Evolutionary conservation across 176 grass and related monocot genomes (phyloP), one percentile per base, ranked within the genome.

Genomic region (Carex myosuroides): DNA sequence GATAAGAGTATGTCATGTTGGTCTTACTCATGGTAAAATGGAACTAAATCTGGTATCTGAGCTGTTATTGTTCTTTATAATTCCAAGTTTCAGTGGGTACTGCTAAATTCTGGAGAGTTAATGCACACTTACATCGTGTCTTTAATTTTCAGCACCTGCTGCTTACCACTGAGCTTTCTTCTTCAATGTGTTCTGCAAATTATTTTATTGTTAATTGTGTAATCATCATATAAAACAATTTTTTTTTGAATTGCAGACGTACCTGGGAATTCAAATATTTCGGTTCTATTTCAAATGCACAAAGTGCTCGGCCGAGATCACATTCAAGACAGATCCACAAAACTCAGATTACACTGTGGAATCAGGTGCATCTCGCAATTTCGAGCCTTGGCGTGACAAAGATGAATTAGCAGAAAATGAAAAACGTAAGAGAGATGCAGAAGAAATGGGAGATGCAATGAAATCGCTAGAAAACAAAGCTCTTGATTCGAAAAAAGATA

Each of bases 361-460:
- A 81, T 87, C 87, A 26, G 87, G 87, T 8, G 90, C 90, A 52
- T 82, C 85, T 5, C 82, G 87, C 1, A 89, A 92, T 78, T 85
- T 92, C 44, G 85, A 92, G 66, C 77, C 89, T 54, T 91, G 89
- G 89, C 86, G 89, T 8, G 53, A 82, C 20, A 68, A 83, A 60
- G 85, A 91, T 0, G 89, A 85, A 33, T 86, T 18, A 10, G 33
- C 62, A 58, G 86, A 88, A 35, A 78, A 70, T 0, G 89, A 87
- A 13, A 91, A 91, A 67, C 82, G 79, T 33, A 91, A 88, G 64
- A 81, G 89, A 83, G 83, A 85, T 42, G 82, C 66, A 3, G 89
- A 91, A 77, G 89, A 91, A 74, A 91, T 88, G 82, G 89, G 89
- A 65, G 89, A 91, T 85, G 85, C 89, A 26, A 91, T 91, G 89